These are phyloP conservation scores for Fusarium sp. DNA, from an alignment of 2,329 filamentous ascomycete genomes.

Conservation along the genomic window DNA sequence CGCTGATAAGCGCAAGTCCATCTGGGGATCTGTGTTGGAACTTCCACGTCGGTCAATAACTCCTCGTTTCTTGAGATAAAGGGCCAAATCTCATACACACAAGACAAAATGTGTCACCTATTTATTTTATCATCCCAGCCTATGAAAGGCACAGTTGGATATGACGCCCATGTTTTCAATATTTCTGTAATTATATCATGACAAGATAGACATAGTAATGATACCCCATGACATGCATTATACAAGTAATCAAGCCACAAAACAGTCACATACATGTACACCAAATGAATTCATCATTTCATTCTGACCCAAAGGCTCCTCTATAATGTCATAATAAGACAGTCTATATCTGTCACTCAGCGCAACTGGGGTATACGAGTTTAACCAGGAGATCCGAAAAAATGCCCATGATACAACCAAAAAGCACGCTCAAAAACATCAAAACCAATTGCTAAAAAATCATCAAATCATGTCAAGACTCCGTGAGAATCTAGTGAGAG, in stretches of 20 bases:
- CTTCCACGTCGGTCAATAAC: slow-evolving; percentile 1
- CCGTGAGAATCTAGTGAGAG: background rate
- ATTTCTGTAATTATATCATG: slow-evolving; percentile 7
- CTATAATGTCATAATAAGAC: slow-evolving; percentile 35
- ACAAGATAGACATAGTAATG: slow-evolving; percentile 13
- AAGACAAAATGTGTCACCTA: background rate
- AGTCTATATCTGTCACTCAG: slow-evolving; percentile 32
- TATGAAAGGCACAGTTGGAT: background rate
- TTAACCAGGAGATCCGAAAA: slow-evolving; percentile 37
- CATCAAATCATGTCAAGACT: slow-evolving; percentile 27
- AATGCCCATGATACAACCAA: slow-evolving; percentile 33
- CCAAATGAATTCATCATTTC: slow-evolving; percentile 4
- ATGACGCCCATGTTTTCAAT: slow-evolving; percentile 30
- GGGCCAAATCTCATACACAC: background rate
- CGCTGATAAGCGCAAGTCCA: slow-evolving; percentile 5
- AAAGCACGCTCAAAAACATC: slow-evolving; percentile 42
- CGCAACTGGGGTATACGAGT: slow-evolving; percentile 44
- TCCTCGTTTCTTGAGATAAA: slow-evolving; percentile 1
- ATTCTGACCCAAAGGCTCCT: slow-evolving; percentile 21
- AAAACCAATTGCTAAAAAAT: slow-evolving; percentile 38
- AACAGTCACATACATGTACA: background rate
- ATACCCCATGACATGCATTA: slow-evolving; percentile 20
- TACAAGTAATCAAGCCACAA: background rate
- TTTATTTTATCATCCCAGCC: background rate
- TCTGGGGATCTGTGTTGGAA: slow-evolving; percentile 9